These are phyloP conservation scores for Thermomucor indicae-seudaticae DNA, from an alignment of 371 early-diverging fungal genomes.

Conservation along the genomic window DNA sequence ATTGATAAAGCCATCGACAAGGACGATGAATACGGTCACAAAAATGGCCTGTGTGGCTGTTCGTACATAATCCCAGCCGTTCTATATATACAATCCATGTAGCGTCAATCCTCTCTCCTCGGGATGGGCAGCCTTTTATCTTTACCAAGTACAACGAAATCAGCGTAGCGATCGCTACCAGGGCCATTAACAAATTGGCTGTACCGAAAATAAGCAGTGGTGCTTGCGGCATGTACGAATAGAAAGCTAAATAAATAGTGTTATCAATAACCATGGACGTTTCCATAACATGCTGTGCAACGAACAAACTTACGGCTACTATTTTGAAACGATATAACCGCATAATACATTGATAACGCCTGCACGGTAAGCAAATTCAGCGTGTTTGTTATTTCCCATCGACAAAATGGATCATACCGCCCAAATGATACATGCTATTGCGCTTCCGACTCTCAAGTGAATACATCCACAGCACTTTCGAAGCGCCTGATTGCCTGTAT, in stretches of 20 bases:
- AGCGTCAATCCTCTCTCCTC: not conserved
- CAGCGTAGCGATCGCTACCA: conserved; percentile 6
- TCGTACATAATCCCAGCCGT: conserved; percentile 5
- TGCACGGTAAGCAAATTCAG: too few species aligned
- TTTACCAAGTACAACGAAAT: conserved; percentile 15
- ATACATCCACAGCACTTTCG: conserved; percentile 48
- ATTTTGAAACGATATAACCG: conserved; percentile 17
- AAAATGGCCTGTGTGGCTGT: conserved; percentile 1
- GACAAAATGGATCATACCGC: conserved; percentile 19
- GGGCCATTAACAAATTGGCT: conserved; percentile 9
- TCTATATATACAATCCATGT: conserved; percentile 1
- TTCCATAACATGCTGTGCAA: too few species aligned
- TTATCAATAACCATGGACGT: not conserved
- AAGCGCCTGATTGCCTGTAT: conserved; percentile 25
- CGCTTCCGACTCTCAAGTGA: conserved; percentile 37
- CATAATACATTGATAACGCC: conserved; percentile 17
- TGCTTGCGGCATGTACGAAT: conserved; percentile 11
- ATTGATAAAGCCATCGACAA: conserved; percentile 17
- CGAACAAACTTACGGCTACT: not conserved
- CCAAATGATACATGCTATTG: conserved; percentile 35
- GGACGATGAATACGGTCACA: conserved; percentile 9
- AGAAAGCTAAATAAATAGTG: conserved; percentile 10
- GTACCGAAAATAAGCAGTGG: conserved; percentile 14
- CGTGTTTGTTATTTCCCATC: not conserved
- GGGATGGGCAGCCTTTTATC: not conserved